Evolutionary conservation across 805 yeast species (phyloP).

Genomic region (Osmozyma mogii): DNA sequence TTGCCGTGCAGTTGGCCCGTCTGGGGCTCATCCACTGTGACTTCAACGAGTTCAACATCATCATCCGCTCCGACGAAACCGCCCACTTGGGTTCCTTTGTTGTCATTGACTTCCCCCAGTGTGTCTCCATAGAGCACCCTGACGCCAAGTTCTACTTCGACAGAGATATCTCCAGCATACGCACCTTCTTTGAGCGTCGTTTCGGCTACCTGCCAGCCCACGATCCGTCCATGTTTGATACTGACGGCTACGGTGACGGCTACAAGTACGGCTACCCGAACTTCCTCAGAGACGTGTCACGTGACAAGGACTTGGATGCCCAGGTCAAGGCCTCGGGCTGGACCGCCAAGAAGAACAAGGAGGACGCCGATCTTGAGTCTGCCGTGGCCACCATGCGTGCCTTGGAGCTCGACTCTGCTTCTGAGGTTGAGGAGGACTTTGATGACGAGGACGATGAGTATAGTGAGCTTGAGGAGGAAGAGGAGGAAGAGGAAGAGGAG

Average conservation of each 20-base stretch:
- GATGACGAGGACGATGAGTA: conserved; percentile 18
- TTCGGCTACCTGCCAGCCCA: conserved; percentile 63
- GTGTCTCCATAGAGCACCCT: conserved; percentile 84
- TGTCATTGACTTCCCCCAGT: conserved; percentile 97
- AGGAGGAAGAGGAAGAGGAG: conserved; percentile 29
- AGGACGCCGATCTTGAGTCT: conserved; percentile 58
- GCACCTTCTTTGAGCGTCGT: conserved; percentile 72
- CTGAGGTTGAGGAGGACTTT: conserved; percentile 21
- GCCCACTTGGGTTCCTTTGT: conserved; percentile 45
- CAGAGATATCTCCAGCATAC: conserved; percentile 88
- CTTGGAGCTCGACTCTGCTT: conserved; percentile 19
- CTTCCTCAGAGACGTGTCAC: conserved; percentile 65
- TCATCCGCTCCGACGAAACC: conserved; percentile 60
- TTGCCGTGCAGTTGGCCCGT: conserved; percentile 75
- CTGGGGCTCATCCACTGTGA: conserved; percentile 95
- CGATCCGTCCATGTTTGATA: conserved; percentile 67
- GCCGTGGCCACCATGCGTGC: conserved; percentile 67
- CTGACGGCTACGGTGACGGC: conserved; percentile 78
- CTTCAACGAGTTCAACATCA: conserved; percentile 92
- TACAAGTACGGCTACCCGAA: conserved; percentile 69
- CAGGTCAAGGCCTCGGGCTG: conserved; percentile 90
- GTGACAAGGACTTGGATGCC: conserved; percentile 68
- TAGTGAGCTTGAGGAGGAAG: conserved; percentile 9
- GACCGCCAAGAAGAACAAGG: conserved; percentile 33
- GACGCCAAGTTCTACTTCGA: conserved; percentile 86